Percentiles rank a stretch among this genome's conserved stretches.
Conservation (phyloP, 2,329 filamentous ascomycete genomes). For the Eutypa lata region DNA sequence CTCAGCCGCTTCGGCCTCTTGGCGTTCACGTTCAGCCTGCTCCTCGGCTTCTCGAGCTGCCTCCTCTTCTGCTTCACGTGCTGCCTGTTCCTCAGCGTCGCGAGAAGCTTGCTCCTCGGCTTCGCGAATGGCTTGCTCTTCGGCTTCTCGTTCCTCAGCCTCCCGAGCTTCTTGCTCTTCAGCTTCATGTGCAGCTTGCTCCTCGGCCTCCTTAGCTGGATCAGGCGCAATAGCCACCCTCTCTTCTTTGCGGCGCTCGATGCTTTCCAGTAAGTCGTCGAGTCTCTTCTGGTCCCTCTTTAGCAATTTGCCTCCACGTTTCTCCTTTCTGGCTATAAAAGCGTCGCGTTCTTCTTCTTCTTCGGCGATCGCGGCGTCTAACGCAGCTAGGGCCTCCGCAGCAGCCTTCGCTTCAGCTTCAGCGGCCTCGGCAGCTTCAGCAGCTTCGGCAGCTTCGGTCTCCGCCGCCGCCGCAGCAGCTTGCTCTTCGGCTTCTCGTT, state of each 20-base stretch:
- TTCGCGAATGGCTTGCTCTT: conserved; percentile 20
- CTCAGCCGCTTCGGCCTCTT: conserved; percentile 27
- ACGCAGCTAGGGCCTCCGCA: conserved; percentile 9
- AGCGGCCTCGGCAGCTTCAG: conserved; percentile 10
- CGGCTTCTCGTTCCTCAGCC: conserved; percentile 26
- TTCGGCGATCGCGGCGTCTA: conserved; percentile 9
- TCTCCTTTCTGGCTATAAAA: conserved; percentile 26
- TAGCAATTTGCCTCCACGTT: conserved; percentile 33
- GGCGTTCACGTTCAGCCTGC: conserved; percentile 22
- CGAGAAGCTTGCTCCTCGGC: conserved; percentile 25
- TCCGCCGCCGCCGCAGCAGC: conserved; percentile 24
- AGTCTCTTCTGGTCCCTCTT: conserved; percentile 29
- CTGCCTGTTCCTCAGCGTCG: conserved; percentile 20
- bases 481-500: background rate
- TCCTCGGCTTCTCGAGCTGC: conserved; percentile 23
- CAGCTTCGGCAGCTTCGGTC: conserved; percentile 16
- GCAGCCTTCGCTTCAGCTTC: conserved; percentile 12
- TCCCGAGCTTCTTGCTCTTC: conserved; percentile 21
- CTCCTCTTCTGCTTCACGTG: conserved; percentile 25
- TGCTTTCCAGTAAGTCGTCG: conserved; percentile 17
- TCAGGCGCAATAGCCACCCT: conserved; percentile 10
- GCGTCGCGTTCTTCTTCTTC: conserved; percentile 1
- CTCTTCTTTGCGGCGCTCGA: conserved; percentile 13
- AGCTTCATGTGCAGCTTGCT: conserved; percentile 1
- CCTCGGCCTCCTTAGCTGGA: background rate